phyloP scores from a whole-genome alignment of 805 yeast species.

The Candida sonorensis region DNA sequence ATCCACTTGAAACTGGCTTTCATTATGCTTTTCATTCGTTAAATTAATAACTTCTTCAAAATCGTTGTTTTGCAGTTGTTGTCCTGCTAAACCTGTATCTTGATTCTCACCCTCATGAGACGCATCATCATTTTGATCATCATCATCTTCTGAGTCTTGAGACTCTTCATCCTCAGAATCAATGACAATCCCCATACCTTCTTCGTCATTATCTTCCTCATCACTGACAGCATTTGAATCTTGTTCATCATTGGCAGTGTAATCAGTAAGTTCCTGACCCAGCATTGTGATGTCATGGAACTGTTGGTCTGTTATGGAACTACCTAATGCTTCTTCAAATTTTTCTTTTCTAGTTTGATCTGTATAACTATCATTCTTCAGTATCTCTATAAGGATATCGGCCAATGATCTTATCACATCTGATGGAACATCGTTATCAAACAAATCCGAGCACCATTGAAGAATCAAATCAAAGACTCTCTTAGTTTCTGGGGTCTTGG shows the following conservation, averaged over 20 bases:
- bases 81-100: no score
- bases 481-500: conserved; percentile 47
- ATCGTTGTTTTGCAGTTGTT: conserved; percentile 19
- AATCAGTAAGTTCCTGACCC: conserved; percentile 46
- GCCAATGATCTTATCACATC: conserved; percentile 66
- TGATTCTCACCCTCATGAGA: conserved; percentile 23
- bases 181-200: conserved; percentile 26
- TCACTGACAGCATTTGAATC: conserved; percentile 19
- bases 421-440: conserved; percentile 71
- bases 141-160: conserved; percentile 24
- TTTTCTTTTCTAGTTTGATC: conserved; percentile 41
- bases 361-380: conserved; percentile 39
- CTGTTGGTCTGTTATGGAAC: conserved; percentile 32
- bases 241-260: conserved; percentile 15
- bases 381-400: conserved; percentile 50
- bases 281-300: conserved; percentile 41
- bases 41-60: conserved; percentile 14
- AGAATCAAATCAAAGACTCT: conserved; percentile 50
- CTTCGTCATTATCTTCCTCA: conserved; percentile 4
- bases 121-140: conserved; percentile 22
- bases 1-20: conserved; percentile 6
- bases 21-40: conserved; percentile 8
- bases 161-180: conserved; percentile 38
- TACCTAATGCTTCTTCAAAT: conserved; percentile 44
- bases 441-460: conserved; percentile 45